Evolutionary conservation across 257 asterid species (phyloP).

Genomic region (Penstemon barbatus): DNA sequence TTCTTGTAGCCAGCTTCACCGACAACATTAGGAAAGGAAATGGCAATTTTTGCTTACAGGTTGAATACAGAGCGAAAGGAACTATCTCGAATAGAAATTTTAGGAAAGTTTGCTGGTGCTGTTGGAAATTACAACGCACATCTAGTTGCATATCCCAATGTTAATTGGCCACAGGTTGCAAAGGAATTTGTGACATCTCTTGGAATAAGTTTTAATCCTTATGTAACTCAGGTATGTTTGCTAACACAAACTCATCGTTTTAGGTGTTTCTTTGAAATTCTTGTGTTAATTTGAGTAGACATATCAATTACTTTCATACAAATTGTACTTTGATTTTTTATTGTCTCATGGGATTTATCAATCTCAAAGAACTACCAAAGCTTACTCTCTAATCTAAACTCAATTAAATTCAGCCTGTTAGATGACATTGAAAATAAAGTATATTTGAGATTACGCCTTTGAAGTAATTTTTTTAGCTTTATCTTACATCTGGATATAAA

Average conservation of each 20-base stretch:
- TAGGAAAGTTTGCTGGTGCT: conserved; percentile 75
- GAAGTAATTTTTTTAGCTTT: too few species aligned
- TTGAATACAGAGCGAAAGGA: conserved; percentile 40
- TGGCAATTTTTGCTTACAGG: conserved; percentile 58
- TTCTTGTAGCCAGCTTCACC: conserved; percentile 59
- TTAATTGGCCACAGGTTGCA: conserved; percentile 50
- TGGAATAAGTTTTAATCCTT: conserved; percentile 54
- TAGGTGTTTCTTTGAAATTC: conserved; percentile 4
- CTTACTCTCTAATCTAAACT: neutral
- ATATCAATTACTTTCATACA: neutral
- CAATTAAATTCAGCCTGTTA: neutral
- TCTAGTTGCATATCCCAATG: conserved; percentile 55
- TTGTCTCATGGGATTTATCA: neutral
- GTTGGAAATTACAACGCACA: conserved; percentile 74
- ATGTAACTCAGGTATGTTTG: conserved; percentile 51
- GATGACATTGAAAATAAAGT: too few species aligned
- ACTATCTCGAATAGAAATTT: conserved; percentile 35
- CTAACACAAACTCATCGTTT: neutral
- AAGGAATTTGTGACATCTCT: conserved; percentile 64
- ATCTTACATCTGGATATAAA: too few species aligned
- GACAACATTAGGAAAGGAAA: conserved; percentile 66
- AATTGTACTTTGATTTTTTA: neutral
- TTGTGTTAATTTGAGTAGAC: neutral
- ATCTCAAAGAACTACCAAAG: neutral
- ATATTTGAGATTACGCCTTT: neutral